Evolutionary conservation across 179 eudicot species (phyloP).

Genomic region (Heliamphora pulchella): DNA sequence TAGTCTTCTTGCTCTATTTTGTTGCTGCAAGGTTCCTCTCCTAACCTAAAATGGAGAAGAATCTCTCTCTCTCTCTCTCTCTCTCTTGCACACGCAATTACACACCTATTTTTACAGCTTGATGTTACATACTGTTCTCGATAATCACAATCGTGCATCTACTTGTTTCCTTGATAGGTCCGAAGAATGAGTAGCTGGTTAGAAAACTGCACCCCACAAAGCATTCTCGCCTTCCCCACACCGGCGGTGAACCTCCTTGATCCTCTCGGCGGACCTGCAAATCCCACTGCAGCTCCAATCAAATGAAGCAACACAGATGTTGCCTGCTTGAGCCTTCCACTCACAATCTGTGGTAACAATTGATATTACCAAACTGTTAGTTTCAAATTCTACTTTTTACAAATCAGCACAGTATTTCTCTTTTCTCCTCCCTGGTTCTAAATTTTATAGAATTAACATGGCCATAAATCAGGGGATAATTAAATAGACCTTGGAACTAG

Average conservation of each 20-base stretch:
- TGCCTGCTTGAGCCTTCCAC: slow-evolving; percentile 95
- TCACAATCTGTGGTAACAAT: slow-evolving; percentile 58
- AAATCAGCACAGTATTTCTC: not conserved
- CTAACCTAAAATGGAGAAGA: slow-evolving; percentile 26
- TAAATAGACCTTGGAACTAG: not conserved
- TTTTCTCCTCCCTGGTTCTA: not conserved
- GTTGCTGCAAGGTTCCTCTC: slow-evolving; percentile 19
- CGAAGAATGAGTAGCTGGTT: slow-evolving; percentile 25
- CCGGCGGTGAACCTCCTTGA: slow-evolving; percentile 72
- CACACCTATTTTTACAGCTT: slow-evolving; percentile 7
- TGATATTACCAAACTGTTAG: not conserved
- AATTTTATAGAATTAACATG: not conserved
- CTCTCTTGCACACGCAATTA: slow-evolving; percentile 2
- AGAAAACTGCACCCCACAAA: slow-evolving; percentile 60
- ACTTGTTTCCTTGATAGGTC: slow-evolving; percentile 33
- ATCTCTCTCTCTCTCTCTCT: slow-evolving; percentile 18
- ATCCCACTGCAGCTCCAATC: slow-evolving; percentile 93
- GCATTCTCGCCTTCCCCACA: slow-evolving; percentile 76
- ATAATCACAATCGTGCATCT: not conserved
- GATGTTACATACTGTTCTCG: slow-evolving; percentile 17
- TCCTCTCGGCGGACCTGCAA: slow-evolving; percentile 71
- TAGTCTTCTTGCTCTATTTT: slow-evolving; percentile 8
- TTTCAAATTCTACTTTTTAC: not conserved
- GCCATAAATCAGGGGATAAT: not conserved
- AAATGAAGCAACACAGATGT: slow-evolving; percentile 80